Evolutionary conservation across 139 green algal species (phyloP).

Genomic region (Edaphochlamys debaryana): DNA sequence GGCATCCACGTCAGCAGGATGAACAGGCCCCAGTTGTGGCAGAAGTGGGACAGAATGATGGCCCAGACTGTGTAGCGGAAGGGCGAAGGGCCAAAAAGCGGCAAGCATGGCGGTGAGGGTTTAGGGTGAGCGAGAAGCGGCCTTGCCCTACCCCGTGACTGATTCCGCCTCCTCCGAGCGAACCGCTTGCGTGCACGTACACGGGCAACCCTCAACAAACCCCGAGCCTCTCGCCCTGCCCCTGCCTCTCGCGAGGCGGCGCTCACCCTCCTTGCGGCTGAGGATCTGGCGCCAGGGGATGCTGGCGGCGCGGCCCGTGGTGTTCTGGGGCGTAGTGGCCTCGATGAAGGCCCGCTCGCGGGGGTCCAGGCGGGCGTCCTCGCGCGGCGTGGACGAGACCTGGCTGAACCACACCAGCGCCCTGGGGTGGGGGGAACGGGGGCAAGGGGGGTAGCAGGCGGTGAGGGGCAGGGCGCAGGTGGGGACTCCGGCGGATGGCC

Average conservation of each 20-base stretch:
- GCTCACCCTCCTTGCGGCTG: conserved; percentile 79
- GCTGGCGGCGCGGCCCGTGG: neutral
- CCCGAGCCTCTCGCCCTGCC: too few relatives aligned
- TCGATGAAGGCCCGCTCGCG: conserved; percentile 60
- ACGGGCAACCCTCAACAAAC: too few relatives aligned
- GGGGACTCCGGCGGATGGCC: neutral
- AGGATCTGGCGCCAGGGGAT: conserved; percentile 95
- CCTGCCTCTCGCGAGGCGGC: too few relatives aligned
- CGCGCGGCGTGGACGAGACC: conserved; percentile 66
- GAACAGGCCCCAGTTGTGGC: conserved; percentile 99
- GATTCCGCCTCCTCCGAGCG: neutral
- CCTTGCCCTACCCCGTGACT: neutral
- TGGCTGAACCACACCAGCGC: conserved; percentile 72
- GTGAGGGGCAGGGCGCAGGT: neutral
- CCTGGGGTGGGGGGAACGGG: conserved; percentile 62
- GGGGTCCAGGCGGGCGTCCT: conserved; percentile 67
- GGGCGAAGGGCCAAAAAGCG: too few relatives aligned
- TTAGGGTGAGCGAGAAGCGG: neutral
- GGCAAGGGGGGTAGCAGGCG: neutral
- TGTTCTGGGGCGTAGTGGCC: conserved; percentile 37
- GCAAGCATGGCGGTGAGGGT: too few relatives aligned
- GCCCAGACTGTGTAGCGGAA: conserved; percentile 89
- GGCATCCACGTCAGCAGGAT: conserved; percentile 99
- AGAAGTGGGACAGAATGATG: conserved; percentile 97
- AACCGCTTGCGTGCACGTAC: too few relatives aligned